Conservation (phyloP, 2,329 filamentous ascomycete genomes). For the Fusarium udum region DNA sequence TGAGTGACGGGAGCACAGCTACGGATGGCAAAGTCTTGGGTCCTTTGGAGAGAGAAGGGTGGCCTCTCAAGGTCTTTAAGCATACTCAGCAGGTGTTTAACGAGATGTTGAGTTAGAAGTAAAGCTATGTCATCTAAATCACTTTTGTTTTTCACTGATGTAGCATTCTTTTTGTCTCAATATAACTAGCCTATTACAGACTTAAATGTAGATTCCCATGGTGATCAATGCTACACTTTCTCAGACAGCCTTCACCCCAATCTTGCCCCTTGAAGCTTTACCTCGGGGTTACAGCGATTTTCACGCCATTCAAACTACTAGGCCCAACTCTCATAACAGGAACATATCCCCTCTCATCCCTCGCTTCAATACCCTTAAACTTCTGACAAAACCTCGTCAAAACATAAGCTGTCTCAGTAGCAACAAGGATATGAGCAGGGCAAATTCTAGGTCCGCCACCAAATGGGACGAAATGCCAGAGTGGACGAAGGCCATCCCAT, state of each 20-base stretch:
- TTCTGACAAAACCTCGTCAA: neutral
- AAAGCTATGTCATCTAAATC: neutral
- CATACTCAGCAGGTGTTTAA: neutral
- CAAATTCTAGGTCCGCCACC: neutral
- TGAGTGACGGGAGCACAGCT: neutral
- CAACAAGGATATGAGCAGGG: neutral
- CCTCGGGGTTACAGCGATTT: neutral
- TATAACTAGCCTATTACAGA: too few species aligned
- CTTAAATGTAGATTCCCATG: too few species aligned
- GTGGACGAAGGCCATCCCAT: neutral
- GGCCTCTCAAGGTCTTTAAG: neutral
- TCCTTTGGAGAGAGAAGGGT: neutral
- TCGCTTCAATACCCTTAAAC: neutral
- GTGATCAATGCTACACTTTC: too few species aligned
- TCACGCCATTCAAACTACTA: neutral
- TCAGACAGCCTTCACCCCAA: fast-evolving
- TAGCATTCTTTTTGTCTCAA: too few species aligned
- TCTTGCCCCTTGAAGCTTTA: neutral
- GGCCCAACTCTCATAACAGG: slow-evolving; percentile 6
- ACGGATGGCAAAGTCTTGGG: neutral
- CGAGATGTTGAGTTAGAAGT: too few species aligned
- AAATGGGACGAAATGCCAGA: neutral
- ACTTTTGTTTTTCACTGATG: neutral
- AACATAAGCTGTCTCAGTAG: neutral
- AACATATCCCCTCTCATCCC: neutral